Evolutionary conservation across 495 filamentous ascomycete genomes (phyloP).

Genomic region (Penicillium subrubescens): DNA sequence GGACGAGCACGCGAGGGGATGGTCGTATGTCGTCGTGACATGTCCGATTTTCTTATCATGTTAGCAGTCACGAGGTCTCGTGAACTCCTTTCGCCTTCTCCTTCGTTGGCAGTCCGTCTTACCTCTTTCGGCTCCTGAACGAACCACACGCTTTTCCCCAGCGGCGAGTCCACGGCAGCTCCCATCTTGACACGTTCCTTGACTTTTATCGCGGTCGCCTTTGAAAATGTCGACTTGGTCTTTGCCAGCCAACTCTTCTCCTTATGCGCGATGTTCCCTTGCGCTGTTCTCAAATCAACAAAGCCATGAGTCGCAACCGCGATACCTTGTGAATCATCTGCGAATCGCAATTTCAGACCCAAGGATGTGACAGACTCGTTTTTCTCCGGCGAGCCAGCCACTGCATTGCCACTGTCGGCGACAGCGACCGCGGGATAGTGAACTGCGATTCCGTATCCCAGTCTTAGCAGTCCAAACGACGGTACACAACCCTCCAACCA

Average conservation of each 20-base stretch:
- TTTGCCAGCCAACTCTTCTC: constrained; percentile 3
- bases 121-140: constrained; percentile 17
- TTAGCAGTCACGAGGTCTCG: neutral
- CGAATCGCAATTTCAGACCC: constrained; percentile 19
- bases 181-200: constrained; percentile 9
- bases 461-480: constrained; percentile 19
- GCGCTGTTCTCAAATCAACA: constrained; percentile 13
- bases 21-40: constrained; percentile 17
- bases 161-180: constrained; percentile 9
- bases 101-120: neutral
- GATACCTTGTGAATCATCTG: constrained; percentile 17
- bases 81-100: neutral
- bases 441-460: constrained; percentile 21
- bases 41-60: constrained; percentile 15
- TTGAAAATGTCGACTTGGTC: constrained; percentile 12
- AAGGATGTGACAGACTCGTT: constrained; percentile 8
- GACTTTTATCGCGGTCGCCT: constrained; percentile 9
- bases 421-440: constrained; percentile 16
- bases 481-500: constrained; percentile 23
- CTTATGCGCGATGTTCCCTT: constrained; percentile 6
- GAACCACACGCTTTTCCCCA: constrained; percentile 22
- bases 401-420: constrained; percentile 11
- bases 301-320: constrained; percentile 21
- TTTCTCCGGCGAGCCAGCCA: constrained; percentile 2
- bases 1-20: constrained; percentile 8